Conservation (phyloP, 495 filamentous ascomycete genomes). For the Hypoxylon rickii region DNA sequence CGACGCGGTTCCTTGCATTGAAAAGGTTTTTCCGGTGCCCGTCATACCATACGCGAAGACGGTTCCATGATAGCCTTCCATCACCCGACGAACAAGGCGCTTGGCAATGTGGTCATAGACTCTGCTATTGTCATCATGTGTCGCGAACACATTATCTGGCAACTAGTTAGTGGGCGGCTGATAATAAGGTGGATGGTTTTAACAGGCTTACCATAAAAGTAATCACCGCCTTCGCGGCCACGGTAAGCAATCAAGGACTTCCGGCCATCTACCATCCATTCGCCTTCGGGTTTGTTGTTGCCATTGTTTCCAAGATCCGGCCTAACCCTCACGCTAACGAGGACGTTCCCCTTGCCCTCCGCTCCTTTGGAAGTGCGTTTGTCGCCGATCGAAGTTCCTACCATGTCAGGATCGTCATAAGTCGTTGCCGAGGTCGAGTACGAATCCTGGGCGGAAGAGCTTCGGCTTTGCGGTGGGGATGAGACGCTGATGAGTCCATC, state of each 20-base stretch:
- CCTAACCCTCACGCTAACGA: constrained; percentile 92
- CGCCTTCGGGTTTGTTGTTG: constrained; percentile 66
- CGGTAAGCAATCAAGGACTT: constrained; percentile 78
- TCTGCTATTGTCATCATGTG: constrained; percentile 87
- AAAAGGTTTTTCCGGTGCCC: constrained; percentile 97
- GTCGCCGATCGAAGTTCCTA: constrained; percentile 42
- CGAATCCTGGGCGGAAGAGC: constrained; percentile 86
- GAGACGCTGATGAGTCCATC: constrained; percentile 72
- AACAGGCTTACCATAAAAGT: constrained; percentile 77
- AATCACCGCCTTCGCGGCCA: constrained; percentile 89
- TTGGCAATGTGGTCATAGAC: constrained; percentile 95
- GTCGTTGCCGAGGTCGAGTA: constrained; percentile 89
- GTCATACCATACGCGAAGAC: constrained; percentile 99
- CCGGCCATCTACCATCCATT: constrained; percentile 92
- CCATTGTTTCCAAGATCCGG: constrained; percentile 73
- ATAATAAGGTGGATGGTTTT: neutral
- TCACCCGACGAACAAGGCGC: constrained; percentile 90
- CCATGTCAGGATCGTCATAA: constrained; percentile 72
- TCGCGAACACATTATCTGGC: constrained; percentile 91
- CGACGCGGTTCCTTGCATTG: constrained; percentile 97
- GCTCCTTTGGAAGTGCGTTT: constrained; percentile 50
- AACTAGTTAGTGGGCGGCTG: constrained; percentile 12
- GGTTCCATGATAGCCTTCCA: constrained; percentile 98
- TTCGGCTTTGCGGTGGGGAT: constrained; percentile 84
- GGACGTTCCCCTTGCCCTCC: constrained; percentile 89